A percentile compares a stretch with the other conserved stretches of the same genome.
Conservation (phyloP, 2,329 filamentous ascomycete genomes). For the Claviceps sorghi region DNA sequence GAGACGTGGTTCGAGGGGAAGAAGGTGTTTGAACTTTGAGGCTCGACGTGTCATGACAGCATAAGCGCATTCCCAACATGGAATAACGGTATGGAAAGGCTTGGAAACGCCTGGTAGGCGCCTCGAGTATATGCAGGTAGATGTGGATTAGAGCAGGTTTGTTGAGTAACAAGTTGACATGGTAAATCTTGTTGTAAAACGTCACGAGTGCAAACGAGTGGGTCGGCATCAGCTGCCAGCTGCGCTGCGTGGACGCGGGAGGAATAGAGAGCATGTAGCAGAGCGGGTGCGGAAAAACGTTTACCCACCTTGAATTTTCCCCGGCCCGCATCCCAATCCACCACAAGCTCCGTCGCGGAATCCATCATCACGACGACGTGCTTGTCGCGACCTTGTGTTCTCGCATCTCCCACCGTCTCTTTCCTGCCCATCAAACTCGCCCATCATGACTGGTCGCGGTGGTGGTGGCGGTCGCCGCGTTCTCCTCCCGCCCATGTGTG, state of each 20-base stretch:
- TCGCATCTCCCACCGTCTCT: background rate
- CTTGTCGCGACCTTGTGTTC: background rate
- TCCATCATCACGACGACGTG: constrained; percentile 1
- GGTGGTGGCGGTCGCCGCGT: constrained; percentile 46
- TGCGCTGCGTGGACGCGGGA: too few relatives aligned
- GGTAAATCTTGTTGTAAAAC: too few relatives aligned
- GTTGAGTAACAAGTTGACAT: background rate
- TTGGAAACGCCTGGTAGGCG: background rate
- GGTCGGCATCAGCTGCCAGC: too few relatives aligned
- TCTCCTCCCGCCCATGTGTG: constrained; percentile 41
- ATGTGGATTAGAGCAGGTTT: background rate
- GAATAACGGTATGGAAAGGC: background rate
- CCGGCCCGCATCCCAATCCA: background rate
- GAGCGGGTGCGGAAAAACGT: constrained; percentile 2
- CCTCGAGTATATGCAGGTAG: background rate
- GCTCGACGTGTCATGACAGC: too few relatives aligned
- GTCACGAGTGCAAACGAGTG: background rate
- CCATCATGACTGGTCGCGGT: constrained; percentile 42
- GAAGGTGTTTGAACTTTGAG: constrained; percentile 19
- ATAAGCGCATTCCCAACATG: background rate
- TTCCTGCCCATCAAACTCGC: background rate
- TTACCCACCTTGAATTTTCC: constrained; percentile 5
- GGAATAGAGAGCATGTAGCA: too few relatives aligned
- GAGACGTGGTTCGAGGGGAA: constrained; percentile 41
- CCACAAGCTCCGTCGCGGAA: constrained; percentile 1